Conservation (phyloP, 208 protist species). For the Acanthamoeba healyi region DNA sequence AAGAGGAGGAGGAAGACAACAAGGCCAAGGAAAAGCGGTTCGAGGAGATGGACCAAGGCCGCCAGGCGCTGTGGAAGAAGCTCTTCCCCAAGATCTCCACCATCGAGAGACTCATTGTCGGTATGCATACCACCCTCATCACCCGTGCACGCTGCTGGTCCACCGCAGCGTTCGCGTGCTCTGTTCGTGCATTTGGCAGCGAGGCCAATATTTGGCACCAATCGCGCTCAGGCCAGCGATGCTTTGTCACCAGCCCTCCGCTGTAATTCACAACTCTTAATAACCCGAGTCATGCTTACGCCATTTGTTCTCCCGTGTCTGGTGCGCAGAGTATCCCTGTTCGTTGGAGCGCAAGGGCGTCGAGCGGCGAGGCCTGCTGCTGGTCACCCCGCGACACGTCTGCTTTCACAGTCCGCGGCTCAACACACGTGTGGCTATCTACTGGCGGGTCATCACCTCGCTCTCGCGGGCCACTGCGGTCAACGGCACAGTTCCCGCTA, state of each 20-base stretch:
- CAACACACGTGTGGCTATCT: constrained; percentile 67
- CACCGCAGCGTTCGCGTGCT: background rate
- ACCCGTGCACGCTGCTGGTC: background rate
- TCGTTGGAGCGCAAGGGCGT: constrained; percentile 36
- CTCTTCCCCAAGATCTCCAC: constrained; percentile 70
- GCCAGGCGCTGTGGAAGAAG: constrained; percentile 61
- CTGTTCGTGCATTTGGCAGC: background rate
- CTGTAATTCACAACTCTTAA: background rate
- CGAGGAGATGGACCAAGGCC: constrained; percentile 25
- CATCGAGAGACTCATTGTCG: constrained; percentile 65
- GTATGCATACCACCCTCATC: background rate
- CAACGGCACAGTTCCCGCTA: constrained; percentile 48
- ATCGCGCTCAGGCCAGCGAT: background rate
- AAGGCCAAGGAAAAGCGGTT: background rate
- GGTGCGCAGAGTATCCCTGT: constrained; percentile 12
- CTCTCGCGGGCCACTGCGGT: constrained; percentile 20
- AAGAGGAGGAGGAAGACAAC: constrained; percentile 66
- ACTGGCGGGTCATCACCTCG: constrained; percentile 43
- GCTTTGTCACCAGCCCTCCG: background rate
- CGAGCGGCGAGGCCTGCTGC: background rate
- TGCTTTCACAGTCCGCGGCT: constrained; percentile 41
- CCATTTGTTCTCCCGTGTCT: background rate
- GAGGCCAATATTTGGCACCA: background rate
- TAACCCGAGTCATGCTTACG: background rate
- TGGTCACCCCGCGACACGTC: constrained; percentile 50